These are phyloP conservation scores for Purshia tridentata DNA, from an alignment of 306 rosid genomes.

Conservation along the genomic window DNA sequence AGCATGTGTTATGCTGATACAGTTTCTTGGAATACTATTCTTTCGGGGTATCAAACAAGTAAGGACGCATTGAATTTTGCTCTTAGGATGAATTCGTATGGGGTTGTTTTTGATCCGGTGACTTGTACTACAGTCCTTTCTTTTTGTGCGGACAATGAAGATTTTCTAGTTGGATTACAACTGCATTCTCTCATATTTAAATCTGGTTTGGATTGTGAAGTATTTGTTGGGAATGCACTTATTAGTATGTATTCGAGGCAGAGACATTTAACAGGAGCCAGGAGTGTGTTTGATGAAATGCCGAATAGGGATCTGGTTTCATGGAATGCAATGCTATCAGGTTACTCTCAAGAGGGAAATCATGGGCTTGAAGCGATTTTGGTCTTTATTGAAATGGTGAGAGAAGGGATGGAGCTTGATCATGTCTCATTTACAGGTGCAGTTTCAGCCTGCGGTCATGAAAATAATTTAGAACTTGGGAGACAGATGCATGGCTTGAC, in stretches of 20 bases:
- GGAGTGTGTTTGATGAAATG: slow-evolving; percentile 72
- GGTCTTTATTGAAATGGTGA: slow-evolving; percentile 58
- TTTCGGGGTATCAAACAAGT: slow-evolving; percentile 63
- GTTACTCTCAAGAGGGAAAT: slow-evolving; percentile 70
- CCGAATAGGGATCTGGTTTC: slow-evolving; percentile 56
- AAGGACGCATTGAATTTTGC: slow-evolving; percentile 61
- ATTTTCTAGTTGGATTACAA: slow-evolving; percentile 62
- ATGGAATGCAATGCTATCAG: slow-evolving; percentile 78
- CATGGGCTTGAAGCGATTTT: slow-evolving; percentile 57
- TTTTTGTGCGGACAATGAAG: slow-evolving; percentile 49
- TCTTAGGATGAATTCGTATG: slow-evolving; percentile 49
- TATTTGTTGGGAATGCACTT: slow-evolving; percentile 76
- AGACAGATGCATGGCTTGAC: slow-evolving; percentile 66
- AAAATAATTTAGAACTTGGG: slow-evolving; percentile 54
- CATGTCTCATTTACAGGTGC: slow-evolving; percentile 73
- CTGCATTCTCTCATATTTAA: slow-evolving; percentile 59
- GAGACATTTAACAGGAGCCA: slow-evolving; percentile 50
- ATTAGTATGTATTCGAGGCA: slow-evolving; percentile 70
- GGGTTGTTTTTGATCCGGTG: slow-evolving; percentile 64
- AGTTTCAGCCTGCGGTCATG: slow-evolving; percentile 78
- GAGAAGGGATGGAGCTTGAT: slow-evolving; percentile 60
- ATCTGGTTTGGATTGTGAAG: slow-evolving; percentile 56
- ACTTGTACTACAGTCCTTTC: slow-evolving; percentile 60
- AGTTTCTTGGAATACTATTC: slow-evolving; percentile 88
- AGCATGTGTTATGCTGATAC: slow-evolving; percentile 50